Conservation (phyloP, 1,284 basidiomycete genomes). For the Blastosporella zonata region DNA sequence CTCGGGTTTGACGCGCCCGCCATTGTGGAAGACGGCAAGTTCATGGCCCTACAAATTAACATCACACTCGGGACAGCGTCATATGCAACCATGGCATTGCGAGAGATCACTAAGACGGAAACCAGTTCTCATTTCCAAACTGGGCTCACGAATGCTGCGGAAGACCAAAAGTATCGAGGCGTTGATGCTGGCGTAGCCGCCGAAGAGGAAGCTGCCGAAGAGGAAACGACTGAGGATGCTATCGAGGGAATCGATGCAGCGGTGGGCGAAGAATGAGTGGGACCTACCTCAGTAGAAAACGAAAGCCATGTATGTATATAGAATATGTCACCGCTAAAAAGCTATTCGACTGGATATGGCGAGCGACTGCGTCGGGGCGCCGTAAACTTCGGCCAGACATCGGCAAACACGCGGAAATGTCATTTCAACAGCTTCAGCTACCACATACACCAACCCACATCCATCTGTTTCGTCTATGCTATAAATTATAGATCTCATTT, state of each 20-base stretch:
- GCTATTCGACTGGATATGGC: too few species aligned
- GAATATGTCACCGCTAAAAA: not conserved
- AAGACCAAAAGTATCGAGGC: conserved; percentile 79
- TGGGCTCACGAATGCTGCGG: conserved; percentile 72
- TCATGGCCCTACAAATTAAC: conserved; percentile 80
- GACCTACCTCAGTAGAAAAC: not conserved
- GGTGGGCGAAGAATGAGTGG: conserved; percentile 5
- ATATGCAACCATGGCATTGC: conserved; percentile 94
- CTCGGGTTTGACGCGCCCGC: conserved; percentile 75
- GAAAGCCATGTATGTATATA: not conserved
- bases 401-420: not conserved
- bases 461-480: conserved; percentile 4
- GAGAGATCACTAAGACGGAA: conserved; percentile 91
- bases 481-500: conserved; percentile 6
- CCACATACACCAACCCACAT: not conserved
- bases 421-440: not conserved
- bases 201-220: conserved; percentile 24
- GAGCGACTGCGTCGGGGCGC: not conserved
- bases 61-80: conserved; percentile 82
- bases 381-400: not conserved
- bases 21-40: conserved; percentile 68
- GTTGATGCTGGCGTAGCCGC: conserved; percentile 32
- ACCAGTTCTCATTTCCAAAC: conserved; percentile 88
- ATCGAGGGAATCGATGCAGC: conserved; percentile 7
- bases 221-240: not conserved